A percentile compares a stretch with the other conserved stretches of the same genome.
These are phyloP conservation scores for Scedosporium minutisporum DNA, from an alignment of 2,329 filamentous ascomycete genomes.

Conservation along the genomic window DNA sequence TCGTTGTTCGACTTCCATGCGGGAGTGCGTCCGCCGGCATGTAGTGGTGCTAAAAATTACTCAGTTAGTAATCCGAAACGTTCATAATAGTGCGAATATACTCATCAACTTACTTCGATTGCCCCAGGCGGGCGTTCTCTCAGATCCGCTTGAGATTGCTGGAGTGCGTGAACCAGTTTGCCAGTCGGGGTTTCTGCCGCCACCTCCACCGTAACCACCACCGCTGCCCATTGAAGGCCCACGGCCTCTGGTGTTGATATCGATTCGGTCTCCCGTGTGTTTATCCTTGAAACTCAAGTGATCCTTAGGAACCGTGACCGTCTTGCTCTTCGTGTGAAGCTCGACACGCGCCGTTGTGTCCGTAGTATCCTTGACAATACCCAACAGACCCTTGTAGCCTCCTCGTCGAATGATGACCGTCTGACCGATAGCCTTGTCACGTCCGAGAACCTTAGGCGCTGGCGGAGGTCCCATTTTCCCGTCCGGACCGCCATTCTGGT, in stretches of 20 bases:
- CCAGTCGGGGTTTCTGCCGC: slow-evolving; percentile 44
- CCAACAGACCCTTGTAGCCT: slow-evolving; percentile 82
- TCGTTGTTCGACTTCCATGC: slow-evolving; percentile 49
- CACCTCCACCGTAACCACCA: slow-evolving; percentile 36
- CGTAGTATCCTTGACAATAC: slow-evolving; percentile 91
- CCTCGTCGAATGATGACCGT: slow-evolving; percentile 84
- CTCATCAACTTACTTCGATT: slow-evolving; percentile 48
- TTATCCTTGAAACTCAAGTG: slow-evolving; percentile 80
- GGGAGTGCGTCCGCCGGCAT: slow-evolving; percentile 48
- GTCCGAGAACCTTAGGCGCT: slow-evolving; percentile 67
- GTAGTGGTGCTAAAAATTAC: slow-evolving; percentile 37
- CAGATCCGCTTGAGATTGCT: slow-evolving; percentile 46
- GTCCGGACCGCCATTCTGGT: slow-evolving; percentile 39
- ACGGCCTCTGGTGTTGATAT: slow-evolving; percentile 47
- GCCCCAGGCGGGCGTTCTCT: slow-evolving; percentile 71
- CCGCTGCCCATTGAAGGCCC: slow-evolving; percentile 27
- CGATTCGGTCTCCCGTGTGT: slow-evolving; percentile 67
- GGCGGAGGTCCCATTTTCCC: slow-evolving; percentile 38
- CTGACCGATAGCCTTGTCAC: slow-evolving; percentile 80
- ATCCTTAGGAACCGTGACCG: slow-evolving; percentile 73
- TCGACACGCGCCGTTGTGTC: slow-evolving; percentile 82
- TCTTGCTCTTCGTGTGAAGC: slow-evolving; percentile 88
- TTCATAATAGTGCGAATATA: background rate
- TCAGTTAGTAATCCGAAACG: slow-evolving; percentile 15
- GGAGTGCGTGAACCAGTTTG: slow-evolving; percentile 60